These are phyloP conservation scores for Zarea fungicola DNA, from an alignment of 2,329 filamentous ascomycete species.

Conservation along the genomic window DNA sequence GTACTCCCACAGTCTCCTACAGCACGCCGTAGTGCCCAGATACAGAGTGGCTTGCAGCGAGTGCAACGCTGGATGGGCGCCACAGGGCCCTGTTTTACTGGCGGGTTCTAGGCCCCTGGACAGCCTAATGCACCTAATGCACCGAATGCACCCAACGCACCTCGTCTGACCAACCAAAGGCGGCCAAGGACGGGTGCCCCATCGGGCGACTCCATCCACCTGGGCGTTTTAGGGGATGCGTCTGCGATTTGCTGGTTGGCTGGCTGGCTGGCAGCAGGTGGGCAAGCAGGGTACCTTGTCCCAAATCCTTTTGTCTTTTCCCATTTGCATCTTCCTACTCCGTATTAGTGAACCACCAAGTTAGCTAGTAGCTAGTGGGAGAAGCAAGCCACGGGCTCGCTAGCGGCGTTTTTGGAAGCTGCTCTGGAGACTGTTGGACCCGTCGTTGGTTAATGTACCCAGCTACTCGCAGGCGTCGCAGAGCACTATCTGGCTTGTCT, in stretches of 20 bases:
- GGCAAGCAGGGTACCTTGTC: too few species aligned
- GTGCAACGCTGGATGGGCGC: neutral
- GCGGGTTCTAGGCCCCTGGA: neutral
- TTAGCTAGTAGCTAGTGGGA: too few species aligned
- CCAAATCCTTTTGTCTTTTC: too few species aligned
- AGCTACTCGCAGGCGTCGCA: neutral
- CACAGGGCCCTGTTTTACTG: neutral
- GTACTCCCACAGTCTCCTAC: too few species aligned
- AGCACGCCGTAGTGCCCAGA: too few species aligned
- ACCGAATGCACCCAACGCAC: neutral
- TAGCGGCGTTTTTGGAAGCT: neutral
- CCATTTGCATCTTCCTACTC: too few species aligned
- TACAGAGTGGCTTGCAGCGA: constrained; percentile 7
- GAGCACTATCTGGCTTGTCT: neutral
- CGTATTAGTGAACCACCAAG: too few species aligned
- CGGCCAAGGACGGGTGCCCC: too few species aligned
- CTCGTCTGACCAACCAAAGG: neutral
- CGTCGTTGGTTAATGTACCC: constrained; percentile 11
- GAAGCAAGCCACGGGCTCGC: neutral
- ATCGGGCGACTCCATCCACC: too few species aligned
- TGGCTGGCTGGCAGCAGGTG: neutral
- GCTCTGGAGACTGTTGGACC: neutral
- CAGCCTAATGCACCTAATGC: neutral
- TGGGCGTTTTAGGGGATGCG: neutral
- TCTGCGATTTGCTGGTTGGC: neutral